Base-by-base conservation (phyloP, 1,284 basidiomycete genomes). In the Ganoderma lucidum region DNA sequence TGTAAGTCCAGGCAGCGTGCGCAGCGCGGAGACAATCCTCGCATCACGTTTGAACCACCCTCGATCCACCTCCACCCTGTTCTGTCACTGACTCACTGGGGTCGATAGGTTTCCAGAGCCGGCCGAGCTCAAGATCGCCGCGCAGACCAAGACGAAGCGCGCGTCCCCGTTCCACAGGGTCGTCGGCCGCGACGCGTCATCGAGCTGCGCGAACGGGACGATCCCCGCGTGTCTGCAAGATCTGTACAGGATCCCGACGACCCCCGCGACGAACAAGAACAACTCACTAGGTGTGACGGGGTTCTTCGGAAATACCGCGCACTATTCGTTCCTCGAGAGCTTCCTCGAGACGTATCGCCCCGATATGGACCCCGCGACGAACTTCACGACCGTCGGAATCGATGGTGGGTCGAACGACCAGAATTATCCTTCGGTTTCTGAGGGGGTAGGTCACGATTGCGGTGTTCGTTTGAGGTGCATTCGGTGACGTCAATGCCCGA, bases 201-300 rank as follows among this genome's bases (percentile, higher is more conserved):
- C 70, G 3, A 15, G 51, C 17, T 90, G 88, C 73, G 73, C 74
- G 3, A 79, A 74, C 1, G 82, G 78, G 4, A 84, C 89, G 62
- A 89, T 87, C 0, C 87, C 88, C 10, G 77, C 84, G 1, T 90
- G 88, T 73, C 77, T 91, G 63, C 79, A 84, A 65, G 81, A 81
- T 8, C 73, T 90, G 42, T 91, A 90, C 76, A 85, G 85, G 6
- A 80, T 80, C 6, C 74, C 74, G 5, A 88, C 88, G 67, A 81
- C 82, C 0, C 86, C 86, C 1, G 74, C 77, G 3, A 79, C 84
- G 6, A 80, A 83, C 4, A 77, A 74, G 45, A 78, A 73, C 42
- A 89, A 87, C 74, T 83, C 79, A 30, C 80, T 90, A 37, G 88
- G 87, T 56, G 83, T 90, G 58, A 85, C 85, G 28, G 88, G 88